Evolutionary conservation across 2,329 filamentous ascomycete species (phyloP).

Genomic region (Furcasterigmium sp.): DNA sequence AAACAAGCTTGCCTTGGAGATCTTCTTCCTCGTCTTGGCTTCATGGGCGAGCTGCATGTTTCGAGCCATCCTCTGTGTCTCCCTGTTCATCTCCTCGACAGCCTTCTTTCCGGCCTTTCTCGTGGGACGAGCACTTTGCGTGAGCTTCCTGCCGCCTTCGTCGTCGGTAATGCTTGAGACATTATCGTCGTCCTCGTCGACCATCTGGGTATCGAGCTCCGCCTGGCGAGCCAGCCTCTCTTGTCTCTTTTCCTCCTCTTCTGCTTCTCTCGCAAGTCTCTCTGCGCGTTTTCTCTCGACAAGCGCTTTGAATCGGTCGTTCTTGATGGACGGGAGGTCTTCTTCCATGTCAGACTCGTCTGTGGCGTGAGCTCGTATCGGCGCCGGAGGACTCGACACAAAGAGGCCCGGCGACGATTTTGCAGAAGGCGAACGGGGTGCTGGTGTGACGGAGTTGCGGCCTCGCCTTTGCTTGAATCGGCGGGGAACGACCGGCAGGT

Average conservation of each 20-base stretch:
- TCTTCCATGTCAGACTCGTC: constrained; percentile 38
- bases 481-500: constrained; percentile 31
- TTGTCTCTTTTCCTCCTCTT: constrained; percentile 42
- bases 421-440: constrained; percentile 20
- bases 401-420: constrained; percentile 44
- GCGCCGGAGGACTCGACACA: constrained; percentile 36
- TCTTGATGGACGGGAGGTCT: constrained; percentile 41
- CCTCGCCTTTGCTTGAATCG: constrained; percentile 30
- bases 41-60: constrained; percentile 90
- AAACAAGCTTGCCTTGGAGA: constrained; percentile 77
- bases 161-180: constrained; percentile 56
- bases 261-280: constrained; percentile 60
- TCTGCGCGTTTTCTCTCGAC: constrained; percentile 70
- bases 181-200: constrained; percentile 47
- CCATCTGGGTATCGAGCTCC: constrained; percentile 28
- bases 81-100: constrained; percentile 87
- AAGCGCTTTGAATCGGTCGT: constrained; percentile 64
- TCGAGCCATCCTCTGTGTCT: constrained; percentile 85
- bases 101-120: constrained; percentile 94
- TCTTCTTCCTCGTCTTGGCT: constrained; percentile 85
- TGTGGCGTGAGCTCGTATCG: constrained; percentile 13
- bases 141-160: constrained; percentile 59
- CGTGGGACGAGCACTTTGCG: constrained; percentile 63
- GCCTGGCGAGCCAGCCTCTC: constrained; percentile 33
- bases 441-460: constrained; percentile 26